Conservation (phyloP, 441 rosid genomes). For the Pelargonium australe region DNA sequence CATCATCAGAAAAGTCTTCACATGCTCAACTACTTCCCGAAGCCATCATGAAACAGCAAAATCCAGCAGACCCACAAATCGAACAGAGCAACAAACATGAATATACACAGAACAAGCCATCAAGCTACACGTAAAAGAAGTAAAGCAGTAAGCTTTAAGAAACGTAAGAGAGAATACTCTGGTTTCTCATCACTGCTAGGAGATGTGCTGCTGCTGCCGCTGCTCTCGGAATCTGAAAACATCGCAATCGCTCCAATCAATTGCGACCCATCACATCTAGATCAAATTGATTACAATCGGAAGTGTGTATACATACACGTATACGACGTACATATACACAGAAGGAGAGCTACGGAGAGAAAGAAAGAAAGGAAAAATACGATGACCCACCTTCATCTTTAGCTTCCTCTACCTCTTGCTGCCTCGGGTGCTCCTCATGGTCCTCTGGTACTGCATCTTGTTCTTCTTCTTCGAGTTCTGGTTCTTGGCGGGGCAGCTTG, state of each 20-base stretch:
- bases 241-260: slow-evolving; percentile 15
- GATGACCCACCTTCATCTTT: slow-evolving; percentile 18
- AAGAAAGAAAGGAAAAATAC: slow-evolving; percentile 1
- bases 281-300: slow-evolving; percentile 16
- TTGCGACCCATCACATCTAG: slow-evolving; percentile 19
- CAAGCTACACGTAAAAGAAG: slow-evolving; percentile 13
- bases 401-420: slow-evolving; percentile 18
- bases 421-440: neutral
- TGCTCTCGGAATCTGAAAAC: slow-evolving; percentile 55
- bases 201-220: slow-evolving; percentile 31
- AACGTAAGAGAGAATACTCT: slow-evolving; percentile 32
- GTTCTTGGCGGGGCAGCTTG: slow-evolving; percentile 31
- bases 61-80: slow-evolving; percentile 15
- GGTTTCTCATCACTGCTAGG: slow-evolving; percentile 52
- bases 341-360: slow-evolving; percentile 1
- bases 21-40: neutral
- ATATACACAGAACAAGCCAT: neutral
- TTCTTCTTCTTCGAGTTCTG: slow-evolving; percentile 13
- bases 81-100: slow-evolving; percentile 12
- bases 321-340: neutral
- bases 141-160: neutral
- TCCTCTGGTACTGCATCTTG: slow-evolving; percentile 15
- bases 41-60: neutral
- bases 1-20: slow-evolving; percentile 2
- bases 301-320: slow-evolving; percentile 4